Base-by-base conservation (phyloP, 148 eudicot species). In the Hydrangea macrophylla region DNA sequence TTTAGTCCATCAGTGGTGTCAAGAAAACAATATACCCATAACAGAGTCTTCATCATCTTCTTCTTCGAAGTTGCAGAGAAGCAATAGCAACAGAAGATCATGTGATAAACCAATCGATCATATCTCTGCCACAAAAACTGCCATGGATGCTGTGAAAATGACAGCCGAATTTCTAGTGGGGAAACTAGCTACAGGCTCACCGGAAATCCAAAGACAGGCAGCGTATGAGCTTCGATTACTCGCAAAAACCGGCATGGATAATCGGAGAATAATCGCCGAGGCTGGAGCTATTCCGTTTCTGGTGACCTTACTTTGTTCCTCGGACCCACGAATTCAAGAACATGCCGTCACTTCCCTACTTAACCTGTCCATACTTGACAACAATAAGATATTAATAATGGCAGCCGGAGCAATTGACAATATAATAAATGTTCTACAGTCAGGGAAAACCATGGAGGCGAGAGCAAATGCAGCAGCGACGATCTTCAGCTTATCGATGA, bases 401-500 rank as follows among this genome's bases (percentile, higher is more conserved):
- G 71, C 78, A 20, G 79, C 84, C 25, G 87, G 81, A 6, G 85
- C 87, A 44, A 58, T 88, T 18, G 81, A 75, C 31, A 74, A 61
- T 48, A 65, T 83, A 57, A 56, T 77, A 1, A 40, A 40, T n/a
- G 83, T 83, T 51, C 74, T 88, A 4, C 67, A 71, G 33, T 61
- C 60, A 9, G 92, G 92, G 45, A 80, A 74, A 36, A 83, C 86
- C 1, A 80, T 70, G 80, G 83, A 83, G 67, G 84, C 93, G 6
- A 75, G 78, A 54, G 93, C 78, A 76, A 88, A 85, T 39, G 86
- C 93, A 39, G 93, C 93, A 31, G 90, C 93, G 6, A 65, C 83
- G 22, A 69, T 88, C 8, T 83, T 78, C 55, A 85, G 90, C 68
- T 74, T 88, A 58, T 77, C 89, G 0, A 65, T 83, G 39, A 58